Evolutionary conservation across 129 eudicot species (phyloP), one percentile per base, ranked within the genome.

Genomic region (Gnaphalium uliginosum): DNA sequence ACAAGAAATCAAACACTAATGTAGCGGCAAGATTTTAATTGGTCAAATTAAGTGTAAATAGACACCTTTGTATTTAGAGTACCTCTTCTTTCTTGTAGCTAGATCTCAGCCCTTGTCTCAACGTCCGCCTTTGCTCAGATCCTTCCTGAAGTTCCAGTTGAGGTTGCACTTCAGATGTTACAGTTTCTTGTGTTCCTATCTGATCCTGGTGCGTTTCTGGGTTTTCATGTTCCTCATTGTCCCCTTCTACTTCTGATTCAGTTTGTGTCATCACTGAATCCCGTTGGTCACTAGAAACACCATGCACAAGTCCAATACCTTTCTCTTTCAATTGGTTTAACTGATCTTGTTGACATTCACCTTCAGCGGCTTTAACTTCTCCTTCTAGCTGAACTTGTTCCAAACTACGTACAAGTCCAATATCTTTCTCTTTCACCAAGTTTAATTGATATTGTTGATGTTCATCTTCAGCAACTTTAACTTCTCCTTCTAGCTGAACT

Each of bases 41-140:
- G 17, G 19, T 61, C 65, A 78, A 46, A 58, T 30, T 17, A 46
- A 66, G 32, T 32, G 58, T 57, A 21, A 66, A n/a, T 27, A 21
- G 48, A 57, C 66, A 82, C 85, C 82, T 82, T 73, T 50, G 51
- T 5, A n/a, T 13, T 77, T 33, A 66, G 50, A 54, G 78, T 71
- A 53, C 39, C 17, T 77, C 75, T 77, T 66, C 53, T 56, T 77
- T 66, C 50, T 68, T 68, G 79, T 41, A 56, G 69, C 79, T 68
- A 66, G 82, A 73, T 58, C 85, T 82, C 50, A 72, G 53, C 23
- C 81, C 65, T 64, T 71, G 46, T 66, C 70, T 66, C 56, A 50
- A 43, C 17, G 78, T 43, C 76, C 22, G 43, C 81, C 53, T 76
- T 64, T 48, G 67, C 74, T 67, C 71, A 18, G 21, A 18, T 43